These are phyloP conservation scores for Yamadazyma olivae DNA, from an alignment of 805 yeast genomes.

Conservation along the genomic window DNA sequence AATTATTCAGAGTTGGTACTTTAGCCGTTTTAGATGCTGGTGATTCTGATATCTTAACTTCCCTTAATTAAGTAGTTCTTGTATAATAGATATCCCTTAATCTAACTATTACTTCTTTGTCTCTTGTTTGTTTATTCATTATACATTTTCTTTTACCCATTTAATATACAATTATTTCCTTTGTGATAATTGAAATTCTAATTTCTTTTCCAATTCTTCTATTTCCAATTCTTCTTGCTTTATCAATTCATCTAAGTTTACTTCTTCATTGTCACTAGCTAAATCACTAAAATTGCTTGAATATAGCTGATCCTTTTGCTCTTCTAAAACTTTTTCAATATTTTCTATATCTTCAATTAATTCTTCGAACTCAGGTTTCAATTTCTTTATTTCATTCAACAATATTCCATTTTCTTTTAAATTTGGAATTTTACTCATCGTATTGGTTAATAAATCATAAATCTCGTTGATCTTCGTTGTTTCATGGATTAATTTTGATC, in stretches of 20 bases:
- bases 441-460: constrained; percentile 7
- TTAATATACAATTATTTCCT: background rate
- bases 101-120: background rate
- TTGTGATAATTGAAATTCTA: constrained; percentile 11
- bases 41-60: constrained; percentile 96
- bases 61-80: constrained; percentile 29
- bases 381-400: constrained; percentile 32
- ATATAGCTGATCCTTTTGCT: constrained; percentile 39
- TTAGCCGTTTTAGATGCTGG: constrained; percentile 96
- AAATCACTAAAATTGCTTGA: constrained; percentile 1
- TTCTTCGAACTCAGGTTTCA: constrained; percentile 33
- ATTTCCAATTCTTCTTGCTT: constrained; percentile 46
- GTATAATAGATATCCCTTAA: constrained; percentile 2
- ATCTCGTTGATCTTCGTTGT: constrained; percentile 5
- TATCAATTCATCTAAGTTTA: constrained; percentile 39
- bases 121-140: background rate
- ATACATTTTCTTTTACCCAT: constrained; percentile 4
- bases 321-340: constrained; percentile 41
- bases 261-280: constrained; percentile 5
- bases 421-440: constrained; percentile 12
- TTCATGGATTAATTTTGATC: constrained; percentile 1
- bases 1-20: constrained; percentile 99
- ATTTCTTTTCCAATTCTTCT: constrained; percentile 34
- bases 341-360: constrained; percentile 38
- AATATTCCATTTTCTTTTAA: constrained; percentile 16